Evolutionary conservation across 2,329 filamentous ascomycete species (phyloP), one percentile per base, ranked within the genome.

Genomic region (Trichoderma atroviride): DNA sequence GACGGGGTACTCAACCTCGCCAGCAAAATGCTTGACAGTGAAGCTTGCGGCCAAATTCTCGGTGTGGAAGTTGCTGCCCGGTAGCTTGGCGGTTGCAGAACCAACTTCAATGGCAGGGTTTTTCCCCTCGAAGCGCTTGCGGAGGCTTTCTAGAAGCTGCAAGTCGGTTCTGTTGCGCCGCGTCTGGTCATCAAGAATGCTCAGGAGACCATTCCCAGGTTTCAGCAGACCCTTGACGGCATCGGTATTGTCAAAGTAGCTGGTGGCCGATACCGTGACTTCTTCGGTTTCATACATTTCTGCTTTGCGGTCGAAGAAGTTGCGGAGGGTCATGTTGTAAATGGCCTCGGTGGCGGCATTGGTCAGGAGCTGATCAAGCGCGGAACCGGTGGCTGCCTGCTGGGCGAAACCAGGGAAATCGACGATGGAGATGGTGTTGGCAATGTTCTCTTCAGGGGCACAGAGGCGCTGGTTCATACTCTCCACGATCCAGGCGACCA

Each of bases 161-260:
- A 92, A 86, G 73, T 99, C 96, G 0, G 91, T 93, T 76, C 94
- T 91, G 74, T 95, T 92, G 66, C 95, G 92, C 60, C 92, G 91
- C 56, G 94, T 97, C 80, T 99, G 96, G 76, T 99, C 96, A 76
- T 99, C 96, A 0, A 99, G 84, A 72, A 99, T 99, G 80, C 93
- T 94, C 24, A 99, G 85, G 50, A 99, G 84, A 56, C 96, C 96
- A 75, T 98, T 98, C 31, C 94, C 93, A 69, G 93, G 86, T 82
- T 98, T 99, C 68, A 99, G 84, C 37, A 99, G 85, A 14, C 94
- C 95, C 75, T 92, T 93, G 71, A 97, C 94, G 11, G 95, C 94
- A 78, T 98, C 96, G 0, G 92, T 94, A 79, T 98, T 99, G 80
- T 99, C 96, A 75, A 97, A 99, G 80, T 98, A 99, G 82, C 93